Evolutionary conservation across 441 rosid genomes (phyloP), one percentile per base, ranked within the genome.

Genomic region (Gossypium schwendimanii): DNA sequence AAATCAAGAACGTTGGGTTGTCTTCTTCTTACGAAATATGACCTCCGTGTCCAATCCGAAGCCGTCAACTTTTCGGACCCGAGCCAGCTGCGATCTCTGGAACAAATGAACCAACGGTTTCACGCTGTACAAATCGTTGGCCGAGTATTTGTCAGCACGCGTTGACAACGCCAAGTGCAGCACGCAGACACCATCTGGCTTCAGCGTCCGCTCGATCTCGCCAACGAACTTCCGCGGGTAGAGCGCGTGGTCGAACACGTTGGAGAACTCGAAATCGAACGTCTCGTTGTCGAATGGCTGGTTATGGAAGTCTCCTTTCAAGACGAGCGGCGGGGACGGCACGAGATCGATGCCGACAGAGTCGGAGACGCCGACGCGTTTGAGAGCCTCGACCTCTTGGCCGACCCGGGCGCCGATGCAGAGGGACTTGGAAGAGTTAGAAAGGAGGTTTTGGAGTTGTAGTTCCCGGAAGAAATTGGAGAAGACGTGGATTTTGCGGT

Each of bases 161-260:
- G 80, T 82, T 0, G 80, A 63, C 1, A 92, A 3, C 69, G 97
- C 84, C 86, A 94, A 92, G 82, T 94, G 98, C 50, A 93, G 67
- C 4, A 85, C 97, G 62, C 97, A 86, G 1, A 88, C 69, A 47
- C 96, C 97, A 0, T 87, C 87, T 0, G 81, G 81, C 82, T 78
- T 88, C 86, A 91, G 63, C 75, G 98, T 91, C 83, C 98, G 82
- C 79, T 93, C 91, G 53, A 88, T 87, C 91, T 93, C 98, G 49
- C 70, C 81, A 21, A 87, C 96, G 72, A 93, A 93, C 83, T 80
- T 84, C 1, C 78, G 81, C 80, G 96, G 97, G 72, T 81, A 88
- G 55, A 91, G 89, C 76, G 98, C 98, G 75, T 91, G 97, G 74
- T 91, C 98, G 41, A 93, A 93, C 86, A 89, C 96, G 87, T 93